Evolutionary conservation across 2,329 filamentous ascomycete genomes (phyloP), one percentile per base, ranked within the genome.

Genomic region (Fusarium poae): DNA sequence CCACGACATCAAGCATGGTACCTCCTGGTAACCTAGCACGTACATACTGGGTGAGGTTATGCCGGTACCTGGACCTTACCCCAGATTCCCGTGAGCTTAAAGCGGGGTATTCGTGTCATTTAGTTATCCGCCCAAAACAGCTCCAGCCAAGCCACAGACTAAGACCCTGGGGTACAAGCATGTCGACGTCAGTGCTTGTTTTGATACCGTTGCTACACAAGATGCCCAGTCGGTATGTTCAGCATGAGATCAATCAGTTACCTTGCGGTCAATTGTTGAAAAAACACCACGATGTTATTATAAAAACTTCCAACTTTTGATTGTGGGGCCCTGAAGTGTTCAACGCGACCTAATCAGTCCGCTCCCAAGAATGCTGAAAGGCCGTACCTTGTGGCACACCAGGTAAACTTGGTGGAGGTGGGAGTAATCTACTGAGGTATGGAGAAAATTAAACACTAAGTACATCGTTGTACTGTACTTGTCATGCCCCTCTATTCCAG

Each of bases 21-120:
- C n/a, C n/a, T n/a, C 27, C 27, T 27, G 9, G 13, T 16, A 34
- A 32, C 15, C 30, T 34, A 34, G 6, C 15, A 32, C 6, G 32
- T 7, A 20, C 30, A n/a, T n/a, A n/a, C n/a, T n/a, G n/a, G n/a
- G n/a, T n/a, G 20, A 52, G 34, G 48, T 34, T 37, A 55, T 45
- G 45, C 52, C 57, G 53, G 67, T 70, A 65, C 63, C 63, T 70
- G 54, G 27, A 45, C 45, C 29, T 60, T 70, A 71, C 67, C 67
- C 67, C 67, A 52, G 67, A 70, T 71, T 64, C 64, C 63, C 67
- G 50, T 40, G 65, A 58, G 53, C 70, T 34, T 30, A 30, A 65
- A 65, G 57, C 37, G 59, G 63, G 58, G 20, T 27, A 25, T 27
- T 46, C 20, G 16, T 34, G 44, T 25, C 12, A 10, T 21, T 46